Evolutionary conservation across 306 rosid species (phyloP).

Genomic region (Lathyrus sativus): DNA sequence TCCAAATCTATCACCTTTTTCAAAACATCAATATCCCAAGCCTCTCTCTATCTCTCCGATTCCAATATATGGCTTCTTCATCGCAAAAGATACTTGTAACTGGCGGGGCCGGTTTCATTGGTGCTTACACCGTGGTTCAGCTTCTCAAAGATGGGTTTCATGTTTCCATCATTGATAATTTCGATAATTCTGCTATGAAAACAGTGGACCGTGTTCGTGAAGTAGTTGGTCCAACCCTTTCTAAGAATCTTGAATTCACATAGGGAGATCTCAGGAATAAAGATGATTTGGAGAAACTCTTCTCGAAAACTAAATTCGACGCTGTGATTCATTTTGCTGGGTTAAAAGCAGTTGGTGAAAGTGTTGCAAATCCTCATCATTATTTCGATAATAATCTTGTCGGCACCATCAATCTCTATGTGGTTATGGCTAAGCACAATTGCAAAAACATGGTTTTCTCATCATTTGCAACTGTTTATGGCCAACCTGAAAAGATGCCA

Average conservation of each 20-base stretch:
- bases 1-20: too few species aligned
- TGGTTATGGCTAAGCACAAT: too few species aligned
- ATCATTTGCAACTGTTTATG: too few species aligned
- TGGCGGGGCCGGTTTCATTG: slow-evolving; percentile 49
- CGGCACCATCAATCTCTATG: too few species aligned
- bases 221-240: slow-evolving; percentile 37
- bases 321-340: too few species aligned
- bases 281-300: slow-evolving; percentile 75
- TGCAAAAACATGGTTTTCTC: too few species aligned
- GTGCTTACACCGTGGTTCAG: too few species aligned
- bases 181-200: slow-evolving; percentile 67
- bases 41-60: not conserved
- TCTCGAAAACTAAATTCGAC: slow-evolving; percentile 47
- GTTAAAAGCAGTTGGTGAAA: too few species aligned
- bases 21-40: too few species aligned
- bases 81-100: slow-evolving; percentile 38
- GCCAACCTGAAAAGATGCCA: too few species aligned
- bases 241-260: slow-evolving; percentile 62
- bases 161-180: slow-evolving; percentile 68
- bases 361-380: too few species aligned
- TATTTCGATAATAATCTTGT: too few species aligned
- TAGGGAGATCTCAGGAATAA: slow-evolving; percentile 75
- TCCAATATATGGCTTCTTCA: slow-evolving; percentile 41
- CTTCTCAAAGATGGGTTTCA: slow-evolving; percentile 67
- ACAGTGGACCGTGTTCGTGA: slow-evolving; percentile 73